These are phyloP conservation scores for Aspergillus olivimuriae DNA, from an alignment of 495 filamentous ascomycete species.

Conservation along the genomic window DNA sequence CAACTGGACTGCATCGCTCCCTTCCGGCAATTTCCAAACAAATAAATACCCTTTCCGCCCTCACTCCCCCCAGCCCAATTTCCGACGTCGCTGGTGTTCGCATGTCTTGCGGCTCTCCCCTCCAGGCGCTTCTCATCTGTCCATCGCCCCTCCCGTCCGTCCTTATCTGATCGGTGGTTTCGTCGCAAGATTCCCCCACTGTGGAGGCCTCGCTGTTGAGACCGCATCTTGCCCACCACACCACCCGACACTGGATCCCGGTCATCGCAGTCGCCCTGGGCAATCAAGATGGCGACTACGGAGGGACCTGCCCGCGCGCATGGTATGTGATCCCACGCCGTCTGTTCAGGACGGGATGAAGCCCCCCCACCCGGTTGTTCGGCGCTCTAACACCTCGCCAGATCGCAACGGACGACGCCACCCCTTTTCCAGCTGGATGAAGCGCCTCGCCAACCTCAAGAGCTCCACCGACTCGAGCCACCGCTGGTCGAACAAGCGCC, in stretches of 20 bases:
- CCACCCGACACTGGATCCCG: too few relatives aligned
- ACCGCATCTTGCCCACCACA: too few relatives aligned
- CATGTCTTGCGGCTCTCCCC: too few relatives aligned
- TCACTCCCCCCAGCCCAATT: neutral
- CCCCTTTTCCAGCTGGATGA: constrained; percentile 91
- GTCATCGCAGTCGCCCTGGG: too few relatives aligned
- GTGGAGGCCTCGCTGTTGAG: too few relatives aligned
- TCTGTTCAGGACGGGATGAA: neutral
- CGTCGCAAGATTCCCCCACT: too few relatives aligned
- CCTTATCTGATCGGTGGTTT: neutral
- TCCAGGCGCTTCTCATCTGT: neutral
- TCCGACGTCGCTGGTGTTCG: neutral
- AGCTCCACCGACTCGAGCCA: constrained; percentile 47
- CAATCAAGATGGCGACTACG: constrained; percentile 56
- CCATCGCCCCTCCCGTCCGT: neutral
- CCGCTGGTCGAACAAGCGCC: constrained; percentile 45
- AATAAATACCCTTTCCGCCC: neutral
- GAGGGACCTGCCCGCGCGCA: constrained; percentile 57
- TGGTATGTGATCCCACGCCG: constrained; percentile 44
- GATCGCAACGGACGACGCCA: constrained; percentile 67
- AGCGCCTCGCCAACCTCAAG: constrained; percentile 84
- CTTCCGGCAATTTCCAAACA: neutral
- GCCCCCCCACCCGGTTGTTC: neutral
- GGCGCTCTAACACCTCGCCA: constrained; percentile 24
- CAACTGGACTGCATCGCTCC: neutral